A percentile compares a stretch with the other conserved stretches of the same genome.
Evolutionary conservation across 768 basidiomycete species (phyloP).

Genomic region (Podaxis sp.): DNA sequence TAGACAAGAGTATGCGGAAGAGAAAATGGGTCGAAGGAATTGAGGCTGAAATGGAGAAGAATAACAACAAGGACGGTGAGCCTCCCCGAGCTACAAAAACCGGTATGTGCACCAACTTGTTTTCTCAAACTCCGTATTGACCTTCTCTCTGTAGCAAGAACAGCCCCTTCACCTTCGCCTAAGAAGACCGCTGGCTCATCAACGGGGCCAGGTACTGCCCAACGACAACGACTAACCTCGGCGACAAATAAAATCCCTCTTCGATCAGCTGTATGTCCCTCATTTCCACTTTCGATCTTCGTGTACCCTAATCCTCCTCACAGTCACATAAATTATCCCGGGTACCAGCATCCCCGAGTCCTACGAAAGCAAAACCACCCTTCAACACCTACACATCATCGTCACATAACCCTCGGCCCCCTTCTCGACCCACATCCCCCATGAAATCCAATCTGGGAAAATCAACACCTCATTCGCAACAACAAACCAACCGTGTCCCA

Average conservation of each 20-base stretch:
- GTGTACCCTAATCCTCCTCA: background rate
- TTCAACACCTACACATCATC: conserved; percentile 36
- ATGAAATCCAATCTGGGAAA: conserved; percentile 41
- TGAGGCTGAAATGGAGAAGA: conserved; percentile 41
- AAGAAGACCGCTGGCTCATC: conserved; percentile 53
- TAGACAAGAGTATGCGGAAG: conserved; percentile 70
- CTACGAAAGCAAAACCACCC: conserved; percentile 46
- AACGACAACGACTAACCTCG: conserved; percentile 43
- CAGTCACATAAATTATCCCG: conserved; percentile 37
- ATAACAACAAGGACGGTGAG: conserved; percentile 33
- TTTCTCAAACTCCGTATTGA: background rate
- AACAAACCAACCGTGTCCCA: conserved; percentile 41
- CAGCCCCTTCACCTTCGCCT: conserved; percentile 50
- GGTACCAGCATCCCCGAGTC: conserved; percentile 41
- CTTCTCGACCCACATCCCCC: conserved; percentile 51
- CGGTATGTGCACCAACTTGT: conserved; percentile 39
- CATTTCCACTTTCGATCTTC: background rate
- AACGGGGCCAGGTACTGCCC: conserved; percentile 53
- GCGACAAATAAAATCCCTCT: conserved; percentile 40
- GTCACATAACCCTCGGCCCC: conserved; percentile 30
- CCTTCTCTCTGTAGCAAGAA: conserved; percentile 27
- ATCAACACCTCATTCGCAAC: conserved; percentile 22
- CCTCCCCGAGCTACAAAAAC: conserved; percentile 54
- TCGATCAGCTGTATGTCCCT: conserved; percentile 31
- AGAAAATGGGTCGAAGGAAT: conserved; percentile 76